phyloP scores from a whole-genome alignment of 1,284 basidiomycete genomes.

The Rhodotorula glutinis region DNA sequence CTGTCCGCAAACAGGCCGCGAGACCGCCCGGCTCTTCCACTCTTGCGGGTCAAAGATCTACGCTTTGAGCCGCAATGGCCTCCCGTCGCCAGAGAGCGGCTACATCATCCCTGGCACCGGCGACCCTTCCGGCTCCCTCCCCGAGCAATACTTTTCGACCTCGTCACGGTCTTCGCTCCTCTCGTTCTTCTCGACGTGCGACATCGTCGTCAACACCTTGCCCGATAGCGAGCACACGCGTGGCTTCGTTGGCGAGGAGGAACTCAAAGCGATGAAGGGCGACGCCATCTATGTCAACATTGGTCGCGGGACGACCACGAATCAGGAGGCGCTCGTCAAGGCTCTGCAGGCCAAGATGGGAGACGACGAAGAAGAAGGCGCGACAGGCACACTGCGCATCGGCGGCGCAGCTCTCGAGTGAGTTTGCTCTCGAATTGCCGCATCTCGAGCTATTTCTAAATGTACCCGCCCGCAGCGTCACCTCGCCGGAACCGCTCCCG shows the following conservation, averaged over 20 bases:
- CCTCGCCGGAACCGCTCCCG: constrained; percentile 46
- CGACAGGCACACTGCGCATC: constrained; percentile 29
- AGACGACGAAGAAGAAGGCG: constrained; percentile 32
- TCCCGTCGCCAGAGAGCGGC: constrained; percentile 11
- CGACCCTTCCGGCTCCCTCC: constrained; percentile 35
- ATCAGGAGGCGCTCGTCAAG: constrained; percentile 41
- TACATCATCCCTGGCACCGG: constrained; percentile 42
- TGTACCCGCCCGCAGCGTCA: constrained; percentile 43
- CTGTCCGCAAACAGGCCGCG: constrained; percentile 6
- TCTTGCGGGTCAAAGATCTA: constrained; percentile 18
- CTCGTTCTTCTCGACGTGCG: constrained; percentile 35
- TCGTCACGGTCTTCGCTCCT: not conserved
- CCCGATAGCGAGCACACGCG: constrained; percentile 18
- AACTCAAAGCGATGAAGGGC: constrained; percentile 34
- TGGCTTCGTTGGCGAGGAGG: constrained; percentile 9
- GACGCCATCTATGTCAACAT: constrained; percentile 41
- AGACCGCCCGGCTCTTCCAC: constrained; percentile 24
- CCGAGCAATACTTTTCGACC: constrained; percentile 25
- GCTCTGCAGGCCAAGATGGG: constrained; percentile 35
- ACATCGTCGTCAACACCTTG: constrained; percentile 40
- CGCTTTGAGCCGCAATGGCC: constrained; percentile 24
- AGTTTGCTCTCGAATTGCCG: not conserved
- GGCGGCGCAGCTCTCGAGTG: constrained; percentile 31
- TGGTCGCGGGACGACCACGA: constrained; percentile 44
- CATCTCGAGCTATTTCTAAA: no score